Evolutionary conservation across 2,329 filamentous ascomycete species (phyloP), one percentile per base, ranked within the genome.

Genomic region (Colletotrichum somersetense): DNA sequence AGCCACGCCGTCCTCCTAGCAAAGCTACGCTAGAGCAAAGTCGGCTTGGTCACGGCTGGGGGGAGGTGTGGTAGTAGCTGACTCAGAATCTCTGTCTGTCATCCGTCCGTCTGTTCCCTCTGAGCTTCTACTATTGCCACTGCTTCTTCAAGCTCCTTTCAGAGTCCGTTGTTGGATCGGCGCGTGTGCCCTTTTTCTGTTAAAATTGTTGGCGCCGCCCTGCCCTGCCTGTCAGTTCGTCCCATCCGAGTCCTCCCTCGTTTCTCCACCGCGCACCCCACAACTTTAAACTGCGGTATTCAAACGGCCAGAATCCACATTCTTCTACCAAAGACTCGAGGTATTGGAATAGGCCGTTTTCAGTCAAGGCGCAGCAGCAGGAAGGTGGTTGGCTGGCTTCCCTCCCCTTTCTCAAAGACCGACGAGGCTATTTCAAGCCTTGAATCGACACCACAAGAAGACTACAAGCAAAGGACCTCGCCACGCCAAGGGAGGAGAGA

Each of bases 21-120:
- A 35, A 16, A 67, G 59, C 40, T 38, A 44, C 53, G 35, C 59
- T 62, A 55, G 57, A 62, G 58, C 58, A 50, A 56, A 64, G 59
- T n/a, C 55, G 66, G n/a, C 70, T 65, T 61, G 70, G 35, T 58
- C 57, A 63, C 18, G 42, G 58, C 58, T 59, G 69, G 53, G 52
- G 50, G 10, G 46, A 20, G 44, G 44, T 20, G 35, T 44, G 62
- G 58, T 38, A 52, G 68, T 52, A 57, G 56, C 68, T 71, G 68
- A 71, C 68, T 71, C 69, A 71, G 58, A 71, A 40, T 50, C 40
- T 30, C 30, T 30, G 3, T 30, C 30, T 30, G 3, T 30, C 30
- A 30, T 30, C 30, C 30, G 30, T 30, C 40, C 40, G 33, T 44
- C 42, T 30, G 4, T 30, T 3, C 30, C 58, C 64, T 67, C 58